Percentiles rank a stretch among this genome's conserved stretches.
These are phyloP conservation scores for Jimgerdemannia lactiflua DNA, from an alignment of 192 early-diverging fungal genomes.

Conservation along the genomic window DNA sequence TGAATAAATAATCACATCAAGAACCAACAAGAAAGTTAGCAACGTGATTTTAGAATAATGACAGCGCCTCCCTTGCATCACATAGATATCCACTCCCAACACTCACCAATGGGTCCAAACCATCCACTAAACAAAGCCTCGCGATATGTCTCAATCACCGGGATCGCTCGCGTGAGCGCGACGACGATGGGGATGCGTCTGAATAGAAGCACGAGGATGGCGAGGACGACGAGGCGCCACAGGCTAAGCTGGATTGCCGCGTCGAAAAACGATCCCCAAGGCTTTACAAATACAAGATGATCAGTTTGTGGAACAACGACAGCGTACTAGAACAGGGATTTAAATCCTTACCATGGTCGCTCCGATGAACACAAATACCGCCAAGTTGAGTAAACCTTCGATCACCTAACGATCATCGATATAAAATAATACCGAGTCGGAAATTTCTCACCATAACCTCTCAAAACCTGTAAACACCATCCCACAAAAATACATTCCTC, in stretches of 20 bases:
- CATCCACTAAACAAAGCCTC: conserved; percentile 83
- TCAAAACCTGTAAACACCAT: too few species aligned
- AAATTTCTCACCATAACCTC: too few species aligned
- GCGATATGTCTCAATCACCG: conserved; percentile 59
- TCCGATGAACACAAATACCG: conserved; percentile 92
- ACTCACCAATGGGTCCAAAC: conserved; percentile 84
- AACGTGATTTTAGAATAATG: not conserved
- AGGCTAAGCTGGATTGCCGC: conserved; percentile 43
- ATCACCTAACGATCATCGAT: conserved; percentile 48
- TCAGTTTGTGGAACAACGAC: too few species aligned
- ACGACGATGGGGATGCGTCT: conserved; percentile 70
- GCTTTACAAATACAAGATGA: conserved; percentile 21
- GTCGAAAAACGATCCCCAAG: conserved; percentile 65
- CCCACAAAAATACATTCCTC: not conserved
- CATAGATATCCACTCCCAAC: conserved; percentile 22
- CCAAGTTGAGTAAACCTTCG: conserved; percentile 77
- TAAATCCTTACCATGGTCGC: conserved; percentile 42
- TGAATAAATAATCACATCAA: not conserved
- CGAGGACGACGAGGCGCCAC: conserved; percentile 61
- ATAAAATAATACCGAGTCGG: not conserved
- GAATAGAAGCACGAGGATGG: conserved; percentile 59
- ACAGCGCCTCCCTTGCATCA: not conserved
- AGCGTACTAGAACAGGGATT: too few species aligned
- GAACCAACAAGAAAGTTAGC: not conserved
- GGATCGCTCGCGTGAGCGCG: conserved; percentile 54